Base-by-base conservation (phyloP, 352 stramenopile genomes). In the Phytophthora brassicae region DNA sequence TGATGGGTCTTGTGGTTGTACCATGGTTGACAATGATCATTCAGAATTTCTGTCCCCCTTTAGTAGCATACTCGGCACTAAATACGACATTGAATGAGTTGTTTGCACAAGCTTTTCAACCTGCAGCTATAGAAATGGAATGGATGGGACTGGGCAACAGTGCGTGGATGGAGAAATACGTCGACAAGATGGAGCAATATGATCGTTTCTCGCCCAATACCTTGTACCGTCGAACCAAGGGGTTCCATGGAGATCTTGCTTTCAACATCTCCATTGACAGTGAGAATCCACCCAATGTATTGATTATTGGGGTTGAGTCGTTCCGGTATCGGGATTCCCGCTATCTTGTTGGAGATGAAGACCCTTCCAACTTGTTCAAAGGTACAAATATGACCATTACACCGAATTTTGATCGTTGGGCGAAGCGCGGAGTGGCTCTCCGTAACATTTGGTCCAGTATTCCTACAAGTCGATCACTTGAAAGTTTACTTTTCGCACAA, bases 391-490 rank as follows among this genome's bases (percentile, higher is more conserved):
- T 51, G 49, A 74, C 69, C 2, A 63, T 84, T 12, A 77, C 64
- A 3, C 74, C 69, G 0, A 60, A 79, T 5, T 84, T 84, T 23
- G 72, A 86, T 29, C 54, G 56, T n/a, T 86, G 70, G 66, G 72
- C 77, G 1, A 66, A 75, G 46, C 72, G 72, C 12, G 70, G 72
- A 26, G 56, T 86, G 22, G 74, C 71, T 0, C 74, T 86, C 35
- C 61, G 54, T 16, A 86, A 83, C 29, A 62, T 83, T 38, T 86
- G 77, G 74, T 86, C 77, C 6, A 83, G 68, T 41, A 83, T 68
- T 56, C 63, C 63, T 19, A 87, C 77, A 24, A 87, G 77, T 52
- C 77, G 77, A 2, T 81, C 77, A 17, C 53, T 87, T 1, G 78
- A 87, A 56, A 64, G 64, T 28, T 74, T 84, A 20, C 35, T 88